Evolutionary conservation across 768 basidiomycete species (phyloP).

Genomic region (Lentinula detonsa): DNA sequence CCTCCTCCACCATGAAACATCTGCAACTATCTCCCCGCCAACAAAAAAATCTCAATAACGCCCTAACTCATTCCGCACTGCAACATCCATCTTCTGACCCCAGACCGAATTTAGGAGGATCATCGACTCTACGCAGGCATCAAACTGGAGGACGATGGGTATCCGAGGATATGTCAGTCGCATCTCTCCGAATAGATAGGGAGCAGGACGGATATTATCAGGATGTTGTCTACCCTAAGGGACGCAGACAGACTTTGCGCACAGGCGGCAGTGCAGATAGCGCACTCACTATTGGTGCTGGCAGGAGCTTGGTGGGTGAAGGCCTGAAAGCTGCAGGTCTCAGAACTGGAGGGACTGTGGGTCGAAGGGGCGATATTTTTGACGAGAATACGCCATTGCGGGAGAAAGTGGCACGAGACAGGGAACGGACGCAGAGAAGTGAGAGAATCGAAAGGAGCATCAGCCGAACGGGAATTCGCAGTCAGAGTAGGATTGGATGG

Average conservation of each 20-base stretch:
- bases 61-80: not conserved
- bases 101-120: not conserved
- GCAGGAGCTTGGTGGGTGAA: constrained; percentile 60
- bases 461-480: constrained; percentile 13
- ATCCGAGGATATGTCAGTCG: constrained; percentile 34
- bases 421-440: constrained; percentile 26
- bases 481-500: constrained; percentile 10
- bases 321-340: constrained; percentile 17
- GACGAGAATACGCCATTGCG: constrained; percentile 4
- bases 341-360: constrained; percentile 4
- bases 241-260: constrained; percentile 50
- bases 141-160: constrained; percentile 41
- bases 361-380: constrained; percentile 18
- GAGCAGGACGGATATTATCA: constrained; percentile 17
- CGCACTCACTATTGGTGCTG: constrained; percentile 35
- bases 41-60: constrained; percentile 2
- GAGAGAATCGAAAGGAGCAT: constrained; percentile 18
- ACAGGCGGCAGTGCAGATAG: constrained; percentile 66
- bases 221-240: constrained; percentile 15
- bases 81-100: not conserved
- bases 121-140: constrained; percentile 26
- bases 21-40: constrained; percentile 4
- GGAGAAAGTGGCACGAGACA: constrained; percentile 12
- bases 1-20: not conserved
- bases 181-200: constrained; percentile 12